Evolutionary conservation across 805 yeast genomes (phyloP).

Genomic region (Saccharomyces kudriavzevii): DNA sequence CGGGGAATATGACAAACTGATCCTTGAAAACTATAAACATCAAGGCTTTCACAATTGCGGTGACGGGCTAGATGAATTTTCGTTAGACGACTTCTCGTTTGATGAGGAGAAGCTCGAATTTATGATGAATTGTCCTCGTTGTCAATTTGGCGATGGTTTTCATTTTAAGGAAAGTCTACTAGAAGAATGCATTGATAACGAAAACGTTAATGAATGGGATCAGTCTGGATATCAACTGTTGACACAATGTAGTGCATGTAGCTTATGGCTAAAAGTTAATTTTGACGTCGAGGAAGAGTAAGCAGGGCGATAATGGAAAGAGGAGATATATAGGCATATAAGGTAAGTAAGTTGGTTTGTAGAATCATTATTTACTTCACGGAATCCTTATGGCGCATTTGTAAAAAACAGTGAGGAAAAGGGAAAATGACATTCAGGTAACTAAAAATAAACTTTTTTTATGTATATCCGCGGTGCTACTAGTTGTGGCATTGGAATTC

Average conservation of each 20-base stretch:
- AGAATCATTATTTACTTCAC: background rate
- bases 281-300: constrained; percentile 37
- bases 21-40: constrained; percentile 30
- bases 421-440: background rate
- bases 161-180: constrained; percentile 54
- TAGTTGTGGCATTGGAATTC: background rate
- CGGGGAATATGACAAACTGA: constrained; percentile 43
- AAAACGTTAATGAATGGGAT: constrained; percentile 20
- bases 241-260: constrained; percentile 76
- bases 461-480: background rate
- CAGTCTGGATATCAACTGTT: constrained; percentile 57
- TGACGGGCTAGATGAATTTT: constrained; percentile 61
- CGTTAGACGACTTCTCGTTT: constrained; percentile 52
- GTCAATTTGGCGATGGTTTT: constrained; percentile 47
- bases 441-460: background rate
- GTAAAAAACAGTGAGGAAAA: background rate
- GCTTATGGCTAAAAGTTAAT: constrained; percentile 74
- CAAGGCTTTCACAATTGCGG: constrained; percentile 38
- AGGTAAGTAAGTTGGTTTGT: background rate
- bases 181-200: constrained; percentile 38
- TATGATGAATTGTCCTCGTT: constrained; percentile 57
- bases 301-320: background rate
- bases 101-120: constrained; percentile 33
- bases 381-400: background rate
- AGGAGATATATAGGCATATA: background rate